Percentiles rank a stretch among this genome's conserved stretches.
Evolutionary conservation across 129 eudicot species (phyloP).

Genomic region (Tagetes patula): DNA sequence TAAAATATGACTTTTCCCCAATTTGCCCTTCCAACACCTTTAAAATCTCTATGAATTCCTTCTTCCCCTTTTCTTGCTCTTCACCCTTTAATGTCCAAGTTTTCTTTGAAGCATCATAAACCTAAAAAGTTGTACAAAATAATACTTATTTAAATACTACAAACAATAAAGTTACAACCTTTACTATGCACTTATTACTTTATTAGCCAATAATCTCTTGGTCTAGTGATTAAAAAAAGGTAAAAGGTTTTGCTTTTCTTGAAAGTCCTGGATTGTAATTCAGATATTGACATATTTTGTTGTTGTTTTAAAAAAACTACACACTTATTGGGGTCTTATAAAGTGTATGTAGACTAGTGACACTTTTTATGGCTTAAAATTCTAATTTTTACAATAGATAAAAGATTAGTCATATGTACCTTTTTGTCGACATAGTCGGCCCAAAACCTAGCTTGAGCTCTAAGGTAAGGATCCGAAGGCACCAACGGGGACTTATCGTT

Average conservation of each 20-base stretch:
- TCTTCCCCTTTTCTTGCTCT: constrained; percentile 33
- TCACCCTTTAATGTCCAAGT: constrained; percentile 31
- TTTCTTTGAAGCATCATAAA: constrained; percentile 27
- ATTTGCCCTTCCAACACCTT: constrained; percentile 40
- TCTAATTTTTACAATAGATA: neutral
- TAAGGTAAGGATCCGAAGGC: constrained; percentile 23
- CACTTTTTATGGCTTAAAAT: neutral
- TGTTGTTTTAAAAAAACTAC: too few species aligned
- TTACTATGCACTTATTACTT: too few species aligned
- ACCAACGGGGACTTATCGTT: constrained; percentile 17
- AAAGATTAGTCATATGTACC: constrained; percentile 11
- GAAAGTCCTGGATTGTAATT: too few species aligned
- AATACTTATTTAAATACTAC: too few species aligned
- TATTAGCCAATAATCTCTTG: too few species aligned
- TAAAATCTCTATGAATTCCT: constrained; percentile 30
- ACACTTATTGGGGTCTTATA: too few species aligned
- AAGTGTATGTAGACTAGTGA: neutral
- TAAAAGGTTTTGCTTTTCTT: too few species aligned
- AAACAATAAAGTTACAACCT: neutral
- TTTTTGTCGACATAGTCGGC: constrained; percentile 27
- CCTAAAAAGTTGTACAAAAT: neutral
- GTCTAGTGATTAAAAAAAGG: too few species aligned
- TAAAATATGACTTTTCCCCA: constrained; percentile 35
- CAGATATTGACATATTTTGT: too few species aligned
- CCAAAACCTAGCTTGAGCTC: constrained; percentile 33